Evolutionary conservation across 1,139 yeast genomes (phyloP).

Genomic region (Kodamaea derodonti): DNA sequence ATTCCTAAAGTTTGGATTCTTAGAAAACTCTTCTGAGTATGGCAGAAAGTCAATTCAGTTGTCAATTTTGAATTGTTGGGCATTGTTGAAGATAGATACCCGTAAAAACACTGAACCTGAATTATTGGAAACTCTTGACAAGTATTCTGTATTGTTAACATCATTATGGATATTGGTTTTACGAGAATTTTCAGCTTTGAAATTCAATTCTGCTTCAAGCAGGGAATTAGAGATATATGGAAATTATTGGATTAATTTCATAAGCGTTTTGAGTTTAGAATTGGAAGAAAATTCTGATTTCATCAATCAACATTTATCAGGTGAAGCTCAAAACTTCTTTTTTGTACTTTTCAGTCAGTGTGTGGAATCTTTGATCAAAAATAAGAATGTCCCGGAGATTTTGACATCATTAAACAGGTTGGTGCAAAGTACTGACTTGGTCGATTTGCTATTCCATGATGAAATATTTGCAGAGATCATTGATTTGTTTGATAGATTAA

Average conservation of each 20-base stretch:
- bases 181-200: slow-evolving; percentile 67
- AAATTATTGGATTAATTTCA: slow-evolving; percentile 73
- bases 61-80: slow-evolving; percentile 86
- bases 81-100: slow-evolving; percentile 59
- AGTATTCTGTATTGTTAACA: slow-evolving; percentile 56
- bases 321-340: slow-evolving; percentile 70
- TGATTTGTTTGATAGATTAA: slow-evolving; percentile 71
- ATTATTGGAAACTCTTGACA: slow-evolving; percentile 44
- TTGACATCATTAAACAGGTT: slow-evolving; percentile 55
- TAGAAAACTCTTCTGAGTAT: slow-evolving; percentile 43
- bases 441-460: slow-evolving; percentile 60
- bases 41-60: slow-evolving; percentile 66
- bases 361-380: slow-evolving; percentile 64
- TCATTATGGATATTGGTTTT: slow-evolving; percentile 79
- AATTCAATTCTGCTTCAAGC: slow-evolving; percentile 48
- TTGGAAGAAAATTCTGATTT: slow-evolving; percentile 48
- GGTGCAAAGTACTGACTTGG: slow-evolving; percentile 54
- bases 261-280: slow-evolving; percentile 70
- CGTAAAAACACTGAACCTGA: slow-evolving; percentile 28
- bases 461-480: slow-evolving; percentile 71
- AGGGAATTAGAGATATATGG: slow-evolving; percentile 57
- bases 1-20: slow-evolving; percentile 38
- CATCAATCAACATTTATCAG: slow-evolving; percentile 45
- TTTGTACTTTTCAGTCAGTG: slow-evolving; percentile 84
- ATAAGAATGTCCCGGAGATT: slow-evolving; percentile 39